A percentile compares a stretch with the other conserved stretches of the same genome.
These are phyloP conservation scores for Murraya koenigii DNA, from an alignment of 345 rosid genomes.

Conservation along the genomic window DNA sequence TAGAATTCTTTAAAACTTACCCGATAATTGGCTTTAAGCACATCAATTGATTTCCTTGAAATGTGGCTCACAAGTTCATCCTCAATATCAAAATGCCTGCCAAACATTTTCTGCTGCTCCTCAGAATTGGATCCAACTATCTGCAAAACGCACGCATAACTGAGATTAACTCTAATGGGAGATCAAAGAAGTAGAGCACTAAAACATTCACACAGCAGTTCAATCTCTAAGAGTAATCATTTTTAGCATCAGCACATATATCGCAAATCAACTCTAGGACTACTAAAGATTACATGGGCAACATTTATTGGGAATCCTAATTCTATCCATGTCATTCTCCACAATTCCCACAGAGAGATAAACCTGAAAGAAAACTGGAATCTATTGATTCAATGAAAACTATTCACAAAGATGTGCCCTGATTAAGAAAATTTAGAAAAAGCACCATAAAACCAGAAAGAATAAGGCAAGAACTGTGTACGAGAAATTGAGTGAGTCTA, in stretches of 20 bases:
- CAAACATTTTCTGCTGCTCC: conserved; percentile 89
- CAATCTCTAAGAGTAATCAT: background rate
- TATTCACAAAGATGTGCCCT: background rate
- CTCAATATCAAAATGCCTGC: conserved; percentile 81
- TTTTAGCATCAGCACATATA: background rate
- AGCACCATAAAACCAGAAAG: background rate
- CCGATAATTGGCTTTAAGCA: conserved; percentile 78
- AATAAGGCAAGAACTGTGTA: background rate
- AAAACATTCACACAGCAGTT: background rate
- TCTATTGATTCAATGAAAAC: background rate
- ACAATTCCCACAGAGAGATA: background rate
- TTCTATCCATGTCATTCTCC: background rate
- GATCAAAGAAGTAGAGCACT: background rate
- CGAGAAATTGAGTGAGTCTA: background rate
- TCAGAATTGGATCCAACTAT: conserved; percentile 66
- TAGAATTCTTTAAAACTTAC: conserved; percentile 34
- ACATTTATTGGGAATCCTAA: background rate
- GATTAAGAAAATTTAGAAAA: background rate
- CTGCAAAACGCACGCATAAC: conserved; percentile 31
- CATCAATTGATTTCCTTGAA: conserved; percentile 76
- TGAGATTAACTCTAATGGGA: background rate
- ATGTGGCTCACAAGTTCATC: conserved; percentile 92
- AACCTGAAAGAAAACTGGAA: background rate
- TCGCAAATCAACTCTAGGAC: background rate
- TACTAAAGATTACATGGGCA: background rate